phyloP scores from a whole-genome alignment of 352 stramenopile species.

The Phytophthora fragariae region DNA sequence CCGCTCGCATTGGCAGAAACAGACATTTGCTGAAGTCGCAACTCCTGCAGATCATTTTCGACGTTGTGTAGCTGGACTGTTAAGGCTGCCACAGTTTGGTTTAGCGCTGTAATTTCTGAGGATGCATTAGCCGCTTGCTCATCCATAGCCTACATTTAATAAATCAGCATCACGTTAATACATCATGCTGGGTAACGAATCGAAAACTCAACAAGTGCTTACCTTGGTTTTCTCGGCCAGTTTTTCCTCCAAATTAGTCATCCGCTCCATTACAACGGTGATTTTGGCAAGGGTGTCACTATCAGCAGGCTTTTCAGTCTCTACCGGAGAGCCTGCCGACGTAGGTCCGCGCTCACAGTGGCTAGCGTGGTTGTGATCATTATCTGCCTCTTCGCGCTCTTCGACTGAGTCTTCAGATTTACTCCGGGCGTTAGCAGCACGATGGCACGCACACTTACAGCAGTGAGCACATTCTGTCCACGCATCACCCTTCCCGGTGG shows the following conservation, averaged over 20 bases:
- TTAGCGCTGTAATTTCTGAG: constrained; percentile 48
- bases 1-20: constrained; percentile 16
- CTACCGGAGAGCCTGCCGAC: background rate
- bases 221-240: constrained; percentile 59
- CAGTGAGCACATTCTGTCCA: constrained; percentile 45
- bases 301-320: constrained; percentile 4
- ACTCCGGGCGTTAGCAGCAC: constrained; percentile 6
- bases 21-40: constrained; percentile 45
- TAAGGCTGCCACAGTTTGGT: constrained; percentile 58
- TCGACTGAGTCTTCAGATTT: constrained; percentile 7
- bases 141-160: constrained; percentile 43
- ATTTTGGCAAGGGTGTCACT: constrained; percentile 34
- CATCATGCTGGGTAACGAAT: background rate
- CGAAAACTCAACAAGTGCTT: constrained; percentile 4
- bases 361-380: background rate
- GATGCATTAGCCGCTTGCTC: constrained; percentile 41
- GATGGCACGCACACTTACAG: constrained; percentile 57
- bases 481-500: constrained; percentile 20
- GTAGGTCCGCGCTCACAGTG: background rate
- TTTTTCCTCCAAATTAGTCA: constrained; percentile 51
- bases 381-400: constrained; percentile 9
- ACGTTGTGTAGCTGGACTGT: constrained; percentile 50
- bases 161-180: background rate
- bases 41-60: constrained; percentile 53
- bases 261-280: constrained; percentile 40